Conservation (phyloP, 78 protist species). For the Paulinella micropora region DNA sequence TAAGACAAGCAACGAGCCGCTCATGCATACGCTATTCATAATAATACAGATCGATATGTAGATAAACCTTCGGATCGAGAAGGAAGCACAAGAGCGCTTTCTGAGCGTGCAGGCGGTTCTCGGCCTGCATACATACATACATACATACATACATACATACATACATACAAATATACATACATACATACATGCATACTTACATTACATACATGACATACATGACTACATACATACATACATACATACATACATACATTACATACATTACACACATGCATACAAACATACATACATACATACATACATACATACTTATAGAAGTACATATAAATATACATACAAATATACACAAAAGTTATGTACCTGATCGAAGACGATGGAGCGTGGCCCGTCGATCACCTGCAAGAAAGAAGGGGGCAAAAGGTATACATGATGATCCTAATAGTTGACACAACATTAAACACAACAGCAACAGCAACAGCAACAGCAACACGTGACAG, state of each 20-base stretch:
- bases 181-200: neutral
- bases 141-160: neutral
- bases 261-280: too few relatives aligned
- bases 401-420: neutral
- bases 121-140: constrained; percentile 8
- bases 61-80: too few relatives aligned
- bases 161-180: neutral
- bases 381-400: constrained; percentile 51
- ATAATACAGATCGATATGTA: too few relatives aligned
- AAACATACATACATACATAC: neutral
- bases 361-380: constrained; percentile 35
- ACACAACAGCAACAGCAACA: too few relatives aligned
- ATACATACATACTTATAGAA: neutral
- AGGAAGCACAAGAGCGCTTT: constrained; percentile 37
- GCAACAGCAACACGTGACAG: too few relatives aligned
- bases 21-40: too few relatives aligned
- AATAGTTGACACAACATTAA: too few relatives aligned
- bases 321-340: neutral
- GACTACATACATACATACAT: neutral
- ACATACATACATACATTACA: neutral
- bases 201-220: neutral
- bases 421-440: too few relatives aligned
- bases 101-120: constrained; percentile 39
- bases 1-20: too few relatives aligned
- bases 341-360: neutral